These are phyloP conservation scores for Penicillium riverlandense DNA, from an alignment of 495 filamentous ascomycete genomes.

Conservation along the genomic window DNA sequence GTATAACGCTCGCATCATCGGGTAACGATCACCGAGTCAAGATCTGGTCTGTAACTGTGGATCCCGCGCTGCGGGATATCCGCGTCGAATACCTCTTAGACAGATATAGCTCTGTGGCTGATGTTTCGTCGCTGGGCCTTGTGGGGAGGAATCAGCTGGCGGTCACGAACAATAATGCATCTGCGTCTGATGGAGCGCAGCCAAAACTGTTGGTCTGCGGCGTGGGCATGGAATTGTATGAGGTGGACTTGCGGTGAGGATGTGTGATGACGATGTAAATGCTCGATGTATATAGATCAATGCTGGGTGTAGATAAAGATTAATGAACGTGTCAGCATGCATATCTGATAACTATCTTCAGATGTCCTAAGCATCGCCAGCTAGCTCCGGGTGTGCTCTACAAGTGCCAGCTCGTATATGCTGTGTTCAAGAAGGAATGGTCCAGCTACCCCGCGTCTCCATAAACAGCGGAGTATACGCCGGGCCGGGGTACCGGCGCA, in stretches of 20 bases:
- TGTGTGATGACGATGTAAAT: conserved; percentile 9
- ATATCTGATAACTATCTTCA: too few relatives aligned
- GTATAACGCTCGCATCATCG: conserved; percentile 46
- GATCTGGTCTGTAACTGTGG: conserved; percentile 52
- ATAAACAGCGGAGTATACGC: too few relatives aligned
- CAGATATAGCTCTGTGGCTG: conserved; percentile 57
- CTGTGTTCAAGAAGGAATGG: too few relatives aligned
- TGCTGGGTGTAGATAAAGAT: too few relatives aligned
- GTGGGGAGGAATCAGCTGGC: conserved; percentile 1
- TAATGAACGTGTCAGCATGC: too few relatives aligned
- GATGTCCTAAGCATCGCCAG: too few relatives aligned
- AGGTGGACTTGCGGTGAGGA: conserved; percentile 6
- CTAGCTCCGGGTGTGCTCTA: too few relatives aligned
- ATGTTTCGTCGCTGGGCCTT: conserved; percentile 45
- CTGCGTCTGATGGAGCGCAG: neutral
- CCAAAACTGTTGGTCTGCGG: conserved; percentile 41
- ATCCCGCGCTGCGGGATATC: conserved; percentile 31
- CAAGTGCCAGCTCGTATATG: too few relatives aligned
- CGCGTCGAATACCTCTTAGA: conserved; percentile 36
- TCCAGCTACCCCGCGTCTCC: too few relatives aligned
- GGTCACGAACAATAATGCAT: neutral
- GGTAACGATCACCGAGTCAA: conserved; percentile 81
- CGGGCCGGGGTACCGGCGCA: too few relatives aligned
- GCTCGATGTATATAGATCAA: conserved; percentile 7
- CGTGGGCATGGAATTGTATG: conserved; percentile 48